These are phyloP conservation scores for Aspergillus baeticus DNA, from an alignment of 495 filamentous ascomycete species.

Conservation along the genomic window DNA sequence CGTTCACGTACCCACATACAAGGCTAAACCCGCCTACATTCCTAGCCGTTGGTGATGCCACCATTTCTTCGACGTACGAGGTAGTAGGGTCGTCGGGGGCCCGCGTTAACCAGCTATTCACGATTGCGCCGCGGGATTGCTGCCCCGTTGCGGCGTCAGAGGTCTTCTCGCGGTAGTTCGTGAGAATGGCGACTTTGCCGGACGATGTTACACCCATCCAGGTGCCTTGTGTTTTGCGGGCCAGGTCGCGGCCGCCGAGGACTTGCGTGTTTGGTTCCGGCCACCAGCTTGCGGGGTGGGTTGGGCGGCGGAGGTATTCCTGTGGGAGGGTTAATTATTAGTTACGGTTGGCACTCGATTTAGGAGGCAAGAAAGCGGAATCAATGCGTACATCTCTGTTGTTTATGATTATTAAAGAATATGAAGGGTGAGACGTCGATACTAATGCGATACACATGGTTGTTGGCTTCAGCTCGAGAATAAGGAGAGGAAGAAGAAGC, in stretches of 20 bases:
- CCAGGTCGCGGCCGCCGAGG: constrained; percentile 67
- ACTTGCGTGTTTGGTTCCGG: constrained; percentile 56
- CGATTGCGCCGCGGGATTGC: constrained; percentile 77
- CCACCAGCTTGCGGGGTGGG: constrained; percentile 84
- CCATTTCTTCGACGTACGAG: constrained; percentile 67
- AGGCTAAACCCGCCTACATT: constrained; percentile 91
- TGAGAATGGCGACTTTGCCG: constrained; percentile 85
- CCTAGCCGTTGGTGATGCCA: constrained; percentile 42
- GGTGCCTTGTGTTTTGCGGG: constrained; percentile 69
- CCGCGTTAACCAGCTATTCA: constrained; percentile 77
- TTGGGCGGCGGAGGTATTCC: constrained; percentile 90
- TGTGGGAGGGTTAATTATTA: constrained; percentile 22
- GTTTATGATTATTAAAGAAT: constrained; percentile 84
- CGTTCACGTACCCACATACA: constrained; percentile 77
- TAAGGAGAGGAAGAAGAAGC: neutral
- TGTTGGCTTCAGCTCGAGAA: neutral
- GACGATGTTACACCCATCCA: constrained; percentile 89
- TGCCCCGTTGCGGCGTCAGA: constrained; percentile 52
- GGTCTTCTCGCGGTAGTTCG: constrained; percentile 80
- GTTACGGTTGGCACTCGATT: neutral
- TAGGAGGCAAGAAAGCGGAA: neutral
- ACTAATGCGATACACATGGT: constrained; percentile 90
- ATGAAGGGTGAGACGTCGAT: constrained; percentile 86
- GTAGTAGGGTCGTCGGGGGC: constrained; percentile 41
- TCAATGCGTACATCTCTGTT: constrained; percentile 74